Base-by-base conservation (phyloP, 176 grass and related monocot genomes). In the Avena atlantica region DNA sequence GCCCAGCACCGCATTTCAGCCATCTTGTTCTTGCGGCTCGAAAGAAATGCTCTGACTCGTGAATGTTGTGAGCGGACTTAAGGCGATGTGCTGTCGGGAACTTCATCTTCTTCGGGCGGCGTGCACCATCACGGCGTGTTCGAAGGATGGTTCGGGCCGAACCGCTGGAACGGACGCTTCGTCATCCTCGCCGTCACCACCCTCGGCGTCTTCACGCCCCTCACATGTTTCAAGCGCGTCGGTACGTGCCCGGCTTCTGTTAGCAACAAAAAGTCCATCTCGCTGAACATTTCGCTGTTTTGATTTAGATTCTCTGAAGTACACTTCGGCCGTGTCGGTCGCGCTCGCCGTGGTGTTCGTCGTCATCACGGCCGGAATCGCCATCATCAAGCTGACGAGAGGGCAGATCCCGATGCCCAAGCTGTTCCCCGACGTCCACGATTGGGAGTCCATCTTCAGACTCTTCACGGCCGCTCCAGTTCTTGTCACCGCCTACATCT, bases 1-100 rank as follows among this genome's bases (percentile, higher is more conserved):
- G 6, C 40, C 40, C 24, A 20, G 9, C 64, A 34, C 4, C 13
- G 64, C 13, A 24, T 24, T 29, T 29, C 12, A 14, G 1, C 3
- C 10, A 25, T 64, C 61, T 29, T 64, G 63, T 15, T 66, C 60
- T 23, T 66, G 63, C 61, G 13, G 25, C 10, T 64, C 1, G 29
- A 75, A 51, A 75, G 49, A n/a, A 14, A 25, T 14, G 13, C 12
- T 50, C 72, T 76, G 23, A 17, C 25, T 76, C 15, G 23, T 29
- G 72, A 4, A 1, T 53, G 73, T 31, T 53, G 8, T 31, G 48
- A 6, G 19, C 73, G 37, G 2, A 25, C 53, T 48, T 48, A 67
- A 98, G 93, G 96, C 42, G 96, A 98, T 42, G 93, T 98, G 78
- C 92, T 98, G 15, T 98, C 96, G 8, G 96, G 96, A 79, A 96